Evolutionary conservation across 78 protist genomes (phyloP).

Genomic region (Speleostelium caveatum): DNA sequence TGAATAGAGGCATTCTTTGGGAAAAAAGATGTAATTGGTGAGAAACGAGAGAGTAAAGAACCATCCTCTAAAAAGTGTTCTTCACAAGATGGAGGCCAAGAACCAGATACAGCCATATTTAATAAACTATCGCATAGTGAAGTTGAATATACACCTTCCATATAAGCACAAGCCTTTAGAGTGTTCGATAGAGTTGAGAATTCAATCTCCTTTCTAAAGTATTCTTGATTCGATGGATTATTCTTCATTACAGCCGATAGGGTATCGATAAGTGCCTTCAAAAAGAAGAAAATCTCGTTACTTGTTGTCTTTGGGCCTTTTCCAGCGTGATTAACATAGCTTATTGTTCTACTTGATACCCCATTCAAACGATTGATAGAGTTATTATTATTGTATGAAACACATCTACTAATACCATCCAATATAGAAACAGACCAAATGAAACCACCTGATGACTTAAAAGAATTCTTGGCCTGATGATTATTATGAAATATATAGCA

Average conservation of each 20-base stretch:
- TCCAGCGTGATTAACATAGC: background rate
- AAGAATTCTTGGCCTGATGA: constrained; percentile 51
- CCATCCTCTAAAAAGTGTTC: constrained; percentile 77
- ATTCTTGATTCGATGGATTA: constrained; percentile 46
- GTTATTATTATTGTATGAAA: background rate
- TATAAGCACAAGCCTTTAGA: constrained; percentile 52
- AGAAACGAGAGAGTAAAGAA: constrained; percentile 46
- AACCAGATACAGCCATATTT: constrained; percentile 63
- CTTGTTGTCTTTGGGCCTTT: background rate
- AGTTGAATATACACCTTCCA: constrained; percentile 57
- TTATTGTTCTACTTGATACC: background rate
- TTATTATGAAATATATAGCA: constrained; percentile 77
- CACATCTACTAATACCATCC: constrained; percentile 61
- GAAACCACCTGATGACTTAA: constrained; percentile 58
- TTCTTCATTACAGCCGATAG: constrained; percentile 75
- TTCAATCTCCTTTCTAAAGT: constrained; percentile 35
- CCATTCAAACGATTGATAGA: background rate
- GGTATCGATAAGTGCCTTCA: constrained; percentile 64
- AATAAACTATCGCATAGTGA: constrained; percentile 62
- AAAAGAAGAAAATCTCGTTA: constrained; percentile 70
- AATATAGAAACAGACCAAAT: constrained; percentile 78
- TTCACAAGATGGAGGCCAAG: constrained; percentile 83
- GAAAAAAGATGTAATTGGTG: constrained; percentile 63
- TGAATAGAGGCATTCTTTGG: constrained; percentile 17
- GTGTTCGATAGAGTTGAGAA: constrained; percentile 47